Evolutionary conservation across 1,284 basidiomycete genomes (phyloP), one percentile per base, ranked within the genome.

Genomic region (Jaminaea rosea): DNA sequence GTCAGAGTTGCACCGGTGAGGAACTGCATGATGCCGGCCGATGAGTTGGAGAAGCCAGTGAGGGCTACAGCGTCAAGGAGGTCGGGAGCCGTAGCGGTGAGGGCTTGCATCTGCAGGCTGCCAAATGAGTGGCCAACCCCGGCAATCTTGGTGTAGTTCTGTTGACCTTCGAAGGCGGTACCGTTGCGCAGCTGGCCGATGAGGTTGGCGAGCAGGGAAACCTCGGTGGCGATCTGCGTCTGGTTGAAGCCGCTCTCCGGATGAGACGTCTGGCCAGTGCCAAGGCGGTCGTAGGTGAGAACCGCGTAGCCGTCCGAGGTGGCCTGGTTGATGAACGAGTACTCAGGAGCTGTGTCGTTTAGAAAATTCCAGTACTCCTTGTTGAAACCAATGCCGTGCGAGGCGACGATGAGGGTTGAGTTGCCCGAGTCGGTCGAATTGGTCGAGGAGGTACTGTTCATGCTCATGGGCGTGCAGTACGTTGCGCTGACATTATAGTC

Each of bases 221-320:
- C 55, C 47, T 77, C 67, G 21, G 72, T 76, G n/a, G 67, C 54
- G 3, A 59, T 50, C 46, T 76, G 75, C 3, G 72, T 67, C 31
- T 69, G 65, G 28, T 62, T 57, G 62, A 74, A 62, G 61, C 70
- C 62, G 19, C 46, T 49, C 17, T 28, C 24, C 0, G 75, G 75
- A 44, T 72, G 72, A 34, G 60, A 55, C 5, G 70, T 68, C 41
- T 53, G 34, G 59, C 75, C 63, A 9, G 53, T 57, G 55, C 76
- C 75, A 7, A 77, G 59, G 41, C 75, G 56, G 46, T 77, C 75
- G 48, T 74, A 76, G 23, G 67, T 54, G 39, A 77, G 60, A 8
- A 49, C 52, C n/a, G 50, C 32, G 34, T 60, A 60, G 5, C 62
- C 62, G 31, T 60, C 53, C 31, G 53, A 56, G 1, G 62, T 61